phyloP scores from a whole-genome alignment of 768 basidiomycete species.

The Naganishia kalamii region DNA sequence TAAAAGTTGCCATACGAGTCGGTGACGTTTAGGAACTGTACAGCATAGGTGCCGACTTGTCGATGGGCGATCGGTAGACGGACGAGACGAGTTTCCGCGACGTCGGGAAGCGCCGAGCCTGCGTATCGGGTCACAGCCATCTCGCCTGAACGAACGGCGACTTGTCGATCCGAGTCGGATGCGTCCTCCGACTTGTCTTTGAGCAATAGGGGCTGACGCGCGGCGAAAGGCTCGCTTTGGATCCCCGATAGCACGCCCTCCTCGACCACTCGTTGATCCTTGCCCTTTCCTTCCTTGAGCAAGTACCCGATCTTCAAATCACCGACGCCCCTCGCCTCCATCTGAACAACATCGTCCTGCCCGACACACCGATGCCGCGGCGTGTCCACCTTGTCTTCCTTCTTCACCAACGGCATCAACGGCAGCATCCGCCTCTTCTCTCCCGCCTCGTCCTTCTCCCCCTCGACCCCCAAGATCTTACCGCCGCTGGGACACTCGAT shows the following conservation, averaged over 20 bases:
- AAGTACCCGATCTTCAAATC: conserved; percentile 35
- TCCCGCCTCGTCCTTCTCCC: neutral
- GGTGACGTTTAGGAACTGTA: conserved; percentile 63
- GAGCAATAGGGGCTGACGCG: conserved; percentile 11
- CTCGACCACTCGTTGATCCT: conserved; percentile 23
- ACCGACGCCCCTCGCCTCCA: conserved; percentile 39
- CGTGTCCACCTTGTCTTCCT: neutral
- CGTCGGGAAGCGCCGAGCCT: neutral
- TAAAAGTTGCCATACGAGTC: conserved; percentile 75
- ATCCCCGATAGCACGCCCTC: conserved; percentile 40
- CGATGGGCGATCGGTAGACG: conserved; percentile 13
- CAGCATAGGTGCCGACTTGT: conserved; percentile 51
- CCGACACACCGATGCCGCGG: conserved; percentile 33
- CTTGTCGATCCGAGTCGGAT: neutral
- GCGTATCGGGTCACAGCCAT: neutral
- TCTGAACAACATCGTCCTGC: conserved; percentile 34
- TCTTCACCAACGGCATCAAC: neutral
- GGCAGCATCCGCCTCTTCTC: neutral
- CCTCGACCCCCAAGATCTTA: conserved; percentile 1
- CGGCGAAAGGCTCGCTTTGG: conserved; percentile 15
- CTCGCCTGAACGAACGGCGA: neutral
- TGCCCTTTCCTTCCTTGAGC: conserved; percentile 18
- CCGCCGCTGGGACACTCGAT: conserved; percentile 74
- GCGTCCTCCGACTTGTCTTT: conserved; percentile 4
- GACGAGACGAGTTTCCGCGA: conserved; percentile 2